Evolutionary conservation across 768 basidiomycete species (phyloP), one percentile per base, ranked within the genome.

Genomic region (Leccinum boreale): DNA sequence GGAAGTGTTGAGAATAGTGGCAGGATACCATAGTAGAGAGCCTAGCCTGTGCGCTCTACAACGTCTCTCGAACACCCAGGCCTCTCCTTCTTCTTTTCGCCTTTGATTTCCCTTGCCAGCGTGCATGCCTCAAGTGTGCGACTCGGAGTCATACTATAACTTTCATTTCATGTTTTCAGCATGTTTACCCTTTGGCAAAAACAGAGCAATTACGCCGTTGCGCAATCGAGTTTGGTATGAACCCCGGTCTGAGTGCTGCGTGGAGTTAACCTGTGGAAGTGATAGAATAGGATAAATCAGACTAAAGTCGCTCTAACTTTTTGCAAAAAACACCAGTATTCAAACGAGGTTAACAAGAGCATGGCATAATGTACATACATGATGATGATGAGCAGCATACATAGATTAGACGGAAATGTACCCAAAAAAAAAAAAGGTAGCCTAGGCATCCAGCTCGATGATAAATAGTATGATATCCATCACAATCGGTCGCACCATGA

Each of bases 111-210:
- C 24, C 46, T 28, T 47, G 48, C 29, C 48, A n/a, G 42, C 10
- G 19, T 56, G 51, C 50, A 33, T 61, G 52, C 48, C 45, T 45
- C 19, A n/a, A 35, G 31, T 35, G 29, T 48, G 36, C 50, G 48
- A 53, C 26, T 26, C 26, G 26, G 26, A 28, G 45, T 49, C 46
- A 44, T 61, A n/a, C n/a, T n/a, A n/a, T 52, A 59, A 12, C 21
- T 50, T 56, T 49, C 14, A 55, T 44, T 58, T 49, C 48, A 19
- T 68, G 67, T 59, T 67, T 54, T 70, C 59, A 23, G 26, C 23
- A 53, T 50, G 49, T 51, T 55, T 51, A 24, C 8, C 28, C 26
- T 39, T 44, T 24, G 42, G 35, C 9, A 29, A 51, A 45, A 35
- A 28, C 46, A 17, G 29, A 12, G 19, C 1, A 23, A 39, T 39